Base-by-base conservation (phyloP, 805 yeast species). In the Candida oleophila region DNA sequence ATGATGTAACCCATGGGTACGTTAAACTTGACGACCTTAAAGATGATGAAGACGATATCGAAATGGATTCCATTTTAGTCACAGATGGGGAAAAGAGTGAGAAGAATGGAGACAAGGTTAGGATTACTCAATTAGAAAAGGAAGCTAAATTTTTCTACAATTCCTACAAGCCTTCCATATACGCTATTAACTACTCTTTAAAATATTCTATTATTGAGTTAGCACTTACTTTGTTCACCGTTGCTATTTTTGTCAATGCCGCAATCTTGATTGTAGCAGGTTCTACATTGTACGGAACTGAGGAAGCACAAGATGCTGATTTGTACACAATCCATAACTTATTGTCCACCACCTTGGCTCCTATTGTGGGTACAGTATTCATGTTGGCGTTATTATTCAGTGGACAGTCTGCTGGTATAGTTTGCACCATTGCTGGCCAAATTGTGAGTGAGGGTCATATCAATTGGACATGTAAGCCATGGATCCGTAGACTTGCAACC, bases 341-440 rank as follows among this genome's bases (percentile, higher is more conserved):
- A 55, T 72, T 91, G 22, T 70, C 82, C 3, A 48, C 62, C 16
- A 79, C 74, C 43, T 70, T 91, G 35, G 85, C 96, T 0, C 81
- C 85, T 2, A 81, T 80, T 7, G 95, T 89, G 0, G 97, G 97
- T 22, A 82, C 89, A 0, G 65, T 89, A 0, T 91, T 91, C 67
- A 89, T 89, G 77, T 62, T 89, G 44, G 97, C 97, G 0, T 72
- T 91, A 55, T 69, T 91, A 35, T 79, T 87, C 48, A 85, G 94
- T 48, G 97, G 97, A 4, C 90, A 87, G 58, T 85, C 91, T 40
- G 96, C 97, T 0, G 96, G 97, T 42, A 82, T 91, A 38, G 91
- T 90, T 2, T 90, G 97, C 62, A 91, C 97, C 0, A 85, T 91
- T 69, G 89, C 96, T 0, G 97, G 97, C 8, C 96, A 91, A 65